These are phyloP conservation scores for Geotrichum cucujoidarum DNA, from an alignment of 1,139 yeast genomes.

Conservation along the genomic window DNA sequence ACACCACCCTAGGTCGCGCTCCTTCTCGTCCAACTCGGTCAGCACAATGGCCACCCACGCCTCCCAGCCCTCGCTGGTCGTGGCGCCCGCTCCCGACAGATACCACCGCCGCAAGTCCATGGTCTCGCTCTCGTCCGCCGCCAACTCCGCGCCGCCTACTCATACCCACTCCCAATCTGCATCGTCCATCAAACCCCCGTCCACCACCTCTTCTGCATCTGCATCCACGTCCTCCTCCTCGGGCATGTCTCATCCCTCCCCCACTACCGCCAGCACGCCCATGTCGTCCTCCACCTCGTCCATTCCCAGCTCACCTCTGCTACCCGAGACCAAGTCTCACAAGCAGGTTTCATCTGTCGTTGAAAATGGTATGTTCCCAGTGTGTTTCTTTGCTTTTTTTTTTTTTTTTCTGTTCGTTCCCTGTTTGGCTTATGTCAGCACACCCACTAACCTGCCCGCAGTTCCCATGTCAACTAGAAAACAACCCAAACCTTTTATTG, in stretches of 20 bases:
- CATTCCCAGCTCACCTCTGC: slow-evolving; percentile 13
- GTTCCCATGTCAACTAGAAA: neutral
- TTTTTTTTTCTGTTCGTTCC: too few relatives aligned
- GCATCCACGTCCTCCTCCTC: slow-evolving; percentile 20
- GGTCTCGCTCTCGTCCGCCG: slow-evolving; percentile 16
- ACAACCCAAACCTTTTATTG: slow-evolving; percentile 14
- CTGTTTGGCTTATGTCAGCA: too few relatives aligned
- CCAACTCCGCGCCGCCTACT: slow-evolving; percentile 9
- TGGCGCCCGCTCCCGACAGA: slow-evolving; percentile 28
- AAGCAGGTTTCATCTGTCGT: slow-evolving; percentile 8
- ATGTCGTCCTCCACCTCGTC: slow-evolving; percentile 16
- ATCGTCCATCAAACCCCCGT: slow-evolving; percentile 18
- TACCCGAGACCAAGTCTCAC: slow-evolving; percentile 9
- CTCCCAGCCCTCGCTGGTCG: slow-evolving; percentile 15
- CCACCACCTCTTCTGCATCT: slow-evolving; percentile 16
- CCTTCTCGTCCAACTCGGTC: slow-evolving; percentile 10
- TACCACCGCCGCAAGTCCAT: slow-evolving; percentile 32
- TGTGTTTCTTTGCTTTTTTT: too few relatives aligned
- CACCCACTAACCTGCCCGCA: slow-evolving; percentile 1
- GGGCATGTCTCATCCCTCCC: slow-evolving; percentile 15
- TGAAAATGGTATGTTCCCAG: slow-evolving; percentile 14
- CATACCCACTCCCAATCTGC: slow-evolving; percentile 7
- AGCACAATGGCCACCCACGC: slow-evolving; percentile 3
- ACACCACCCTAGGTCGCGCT: slow-evolving; percentile 14
- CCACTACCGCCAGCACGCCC: slow-evolving; percentile 13